A percentile compares a stretch with the other conserved stretches of the same genome.
Conservation (phyloP, 1,284 basidiomycete genomes). For the Mycena citricolor region DNA sequence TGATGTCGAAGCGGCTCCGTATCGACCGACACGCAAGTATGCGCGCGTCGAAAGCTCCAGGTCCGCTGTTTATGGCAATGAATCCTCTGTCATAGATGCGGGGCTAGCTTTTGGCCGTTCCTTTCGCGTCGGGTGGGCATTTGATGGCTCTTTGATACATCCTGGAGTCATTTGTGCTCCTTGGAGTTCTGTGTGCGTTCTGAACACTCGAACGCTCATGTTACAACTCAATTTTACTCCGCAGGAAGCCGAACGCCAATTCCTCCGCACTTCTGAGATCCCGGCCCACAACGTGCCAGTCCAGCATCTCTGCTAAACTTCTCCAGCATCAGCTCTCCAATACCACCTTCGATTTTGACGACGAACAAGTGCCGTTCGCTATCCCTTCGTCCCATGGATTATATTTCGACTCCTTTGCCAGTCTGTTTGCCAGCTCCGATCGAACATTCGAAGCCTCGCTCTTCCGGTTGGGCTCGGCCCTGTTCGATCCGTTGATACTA, state of each 20-base stretch:
- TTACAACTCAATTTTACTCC: slow-evolving; percentile 19
- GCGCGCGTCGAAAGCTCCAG: slow-evolving; percentile 63
- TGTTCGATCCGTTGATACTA: slow-evolving; percentile 86
- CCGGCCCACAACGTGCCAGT: slow-evolving; percentile 44
- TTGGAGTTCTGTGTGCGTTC: slow-evolving; percentile 42
- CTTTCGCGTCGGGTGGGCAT: slow-evolving; percentile 91
- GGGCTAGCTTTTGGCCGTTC: slow-evolving; percentile 86
- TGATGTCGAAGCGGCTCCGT: slow-evolving; percentile 60
- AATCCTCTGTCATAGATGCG: slow-evolving; percentile 74
- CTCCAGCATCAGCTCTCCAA: slow-evolving; percentile 79
- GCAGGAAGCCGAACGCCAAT: slow-evolving; percentile 54
- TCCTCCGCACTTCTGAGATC: slow-evolving; percentile 55
- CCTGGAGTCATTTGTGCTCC: slow-evolving; percentile 70
- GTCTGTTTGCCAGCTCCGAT: slow-evolving; percentile 74
- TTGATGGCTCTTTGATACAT: slow-evolving; percentile 76
- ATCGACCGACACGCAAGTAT: slow-evolving; percentile 71
- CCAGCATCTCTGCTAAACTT: slow-evolving; percentile 60
- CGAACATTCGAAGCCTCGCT: slow-evolving; percentile 75
- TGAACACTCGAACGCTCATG: slow-evolving; percentile 8
- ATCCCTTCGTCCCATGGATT: slow-evolving; percentile 46
- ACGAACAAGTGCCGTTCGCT: slow-evolving; percentile 54
- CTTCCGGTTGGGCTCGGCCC: slow-evolving; percentile 86
- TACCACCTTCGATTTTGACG: slow-evolving; percentile 65
- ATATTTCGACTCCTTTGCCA: slow-evolving; percentile 78
- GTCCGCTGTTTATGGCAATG: slow-evolving; percentile 63